Percentiles rank a stretch among this genome's conserved stretches.
Evolutionary conservation across 2,329 filamentous ascomycete genomes (phyloP).

Genomic region (Sclerotinia borealis): DNA sequence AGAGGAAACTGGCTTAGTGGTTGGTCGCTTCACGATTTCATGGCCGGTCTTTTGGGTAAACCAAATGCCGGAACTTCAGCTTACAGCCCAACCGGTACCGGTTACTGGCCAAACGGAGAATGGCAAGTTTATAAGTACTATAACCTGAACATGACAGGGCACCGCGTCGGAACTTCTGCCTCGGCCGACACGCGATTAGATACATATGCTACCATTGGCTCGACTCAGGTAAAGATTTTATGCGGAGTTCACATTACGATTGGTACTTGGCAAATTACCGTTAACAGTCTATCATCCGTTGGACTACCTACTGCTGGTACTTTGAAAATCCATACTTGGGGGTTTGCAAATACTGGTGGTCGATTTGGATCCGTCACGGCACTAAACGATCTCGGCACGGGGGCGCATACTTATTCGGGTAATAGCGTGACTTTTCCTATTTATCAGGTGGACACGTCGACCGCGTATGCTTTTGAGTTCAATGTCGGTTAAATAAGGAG

Average conservation of each 20-base stretch:
- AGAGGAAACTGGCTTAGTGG: constrained; percentile 19
- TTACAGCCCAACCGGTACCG: constrained; percentile 23
- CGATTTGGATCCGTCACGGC: constrained; percentile 22
- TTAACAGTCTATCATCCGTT: constrained; percentile 19
- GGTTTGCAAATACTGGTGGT: constrained; percentile 22
- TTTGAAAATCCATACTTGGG: constrained; percentile 27
- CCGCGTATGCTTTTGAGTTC: constrained; percentile 39
- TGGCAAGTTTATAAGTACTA: constrained; percentile 46
- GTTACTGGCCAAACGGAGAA: constrained; percentile 38
- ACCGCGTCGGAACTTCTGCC: constrained; percentile 34
- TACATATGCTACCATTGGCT: constrained; percentile 22
- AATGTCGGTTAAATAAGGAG: neutral
- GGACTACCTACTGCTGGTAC: constrained; percentile 20
- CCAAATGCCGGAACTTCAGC: constrained; percentile 13
- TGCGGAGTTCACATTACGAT: constrained; percentile 17
- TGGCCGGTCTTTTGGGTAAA: constrained; percentile 23
- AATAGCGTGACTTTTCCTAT: constrained; percentile 36
- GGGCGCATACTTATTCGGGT: constrained; percentile 33
- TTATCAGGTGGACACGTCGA: constrained; percentile 34
- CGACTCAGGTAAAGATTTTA: constrained; percentile 20
- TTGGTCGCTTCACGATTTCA: constrained; percentile 18
- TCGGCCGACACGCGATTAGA: constrained; percentile 25
- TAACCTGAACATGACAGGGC: constrained; percentile 38
- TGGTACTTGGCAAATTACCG: constrained; percentile 25
- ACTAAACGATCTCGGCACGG: constrained; percentile 29